Conservation (phyloP, 108 stramenopile genomes). For the Nannochloropsis oceanica region DNA sequence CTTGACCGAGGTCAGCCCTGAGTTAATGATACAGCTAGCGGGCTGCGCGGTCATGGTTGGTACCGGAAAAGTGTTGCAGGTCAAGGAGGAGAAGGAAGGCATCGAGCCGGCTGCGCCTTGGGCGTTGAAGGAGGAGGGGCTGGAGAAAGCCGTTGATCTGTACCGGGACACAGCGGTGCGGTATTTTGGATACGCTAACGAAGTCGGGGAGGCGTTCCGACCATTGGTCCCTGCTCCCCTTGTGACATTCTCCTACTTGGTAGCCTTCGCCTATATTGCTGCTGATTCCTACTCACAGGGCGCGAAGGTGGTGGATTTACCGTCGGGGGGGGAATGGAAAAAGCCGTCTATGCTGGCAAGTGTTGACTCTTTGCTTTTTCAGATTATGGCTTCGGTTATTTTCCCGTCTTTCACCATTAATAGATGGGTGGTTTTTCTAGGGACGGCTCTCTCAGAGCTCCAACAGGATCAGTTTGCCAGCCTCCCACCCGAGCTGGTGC, state of each 20-base stretch:
- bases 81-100: neutral
- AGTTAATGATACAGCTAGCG: neutral
- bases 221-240: constrained; percentile 1
- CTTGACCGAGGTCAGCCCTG: neutral
- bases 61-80: neutral
- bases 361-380: neutral
- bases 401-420: constrained; percentile 12
- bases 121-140: neutral
- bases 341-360: neutral
- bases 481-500: neutral
- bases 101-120: neutral
- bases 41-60: neutral
- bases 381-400: neutral
- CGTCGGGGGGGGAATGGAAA: neutral
- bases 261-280: constrained; percentile 5
- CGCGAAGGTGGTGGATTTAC: neutral
- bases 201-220: constrained; percentile 29
- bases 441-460: neutral
- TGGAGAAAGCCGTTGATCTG: neutral
- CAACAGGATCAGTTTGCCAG: neutral
- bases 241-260: constrained; percentile 13
- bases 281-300: neutral
- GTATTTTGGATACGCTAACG: constrained; percentile 28
- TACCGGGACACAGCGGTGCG: constrained; percentile 18
- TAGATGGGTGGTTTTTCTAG: neutral